phyloP scores from a whole-genome alignment of 1,284 basidiomycete species.

The Sphaerobolus stellatus region DNA sequence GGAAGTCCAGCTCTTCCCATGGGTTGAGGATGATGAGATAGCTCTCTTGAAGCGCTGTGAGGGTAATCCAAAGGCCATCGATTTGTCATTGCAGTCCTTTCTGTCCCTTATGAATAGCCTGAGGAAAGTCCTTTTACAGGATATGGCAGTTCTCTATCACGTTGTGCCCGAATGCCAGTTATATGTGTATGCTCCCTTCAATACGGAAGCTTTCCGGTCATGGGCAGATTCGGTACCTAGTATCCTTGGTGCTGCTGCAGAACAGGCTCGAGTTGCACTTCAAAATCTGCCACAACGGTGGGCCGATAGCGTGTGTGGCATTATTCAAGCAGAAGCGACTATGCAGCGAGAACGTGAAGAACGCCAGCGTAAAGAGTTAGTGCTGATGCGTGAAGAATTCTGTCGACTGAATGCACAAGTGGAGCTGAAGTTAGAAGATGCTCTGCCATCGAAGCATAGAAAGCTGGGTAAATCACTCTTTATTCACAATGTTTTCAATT shows the following conservation, averaged over 20 bases:
- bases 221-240: slow-evolving; percentile 14
- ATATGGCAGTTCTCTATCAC: slow-evolving; percentile 23
- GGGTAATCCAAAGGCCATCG: slow-evolving; percentile 12
- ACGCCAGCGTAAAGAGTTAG: no score
- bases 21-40: slow-evolving; percentile 22
- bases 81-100: slow-evolving; percentile 21
- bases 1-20: slow-evolving; percentile 22
- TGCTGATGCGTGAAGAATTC: no score
- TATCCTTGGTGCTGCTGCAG: neutral
- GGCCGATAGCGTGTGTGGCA: no score
- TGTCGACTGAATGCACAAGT: no score
- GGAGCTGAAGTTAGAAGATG: no score
- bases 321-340: no score
- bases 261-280: slow-evolving; percentile 15
- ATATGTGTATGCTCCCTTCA: slow-evolving; percentile 22
- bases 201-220: slow-evolving; percentile 17
- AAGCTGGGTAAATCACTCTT: no score
- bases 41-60: slow-evolving; percentile 3
- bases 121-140: slow-evolving; percentile 25
- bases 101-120: slow-evolving; percentile 20
- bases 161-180: slow-evolving; percentile 19
- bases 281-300: slow-evolving; percentile 20
- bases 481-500: no score
- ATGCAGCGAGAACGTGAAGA: no score
- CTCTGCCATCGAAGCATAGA: no score